Percentiles rank a stretch among this genome's conserved stretches.
phyloP scores from a whole-genome alignment of 2,329 filamentous ascomycete species.

The Amauroascus verrucosus region DNA sequence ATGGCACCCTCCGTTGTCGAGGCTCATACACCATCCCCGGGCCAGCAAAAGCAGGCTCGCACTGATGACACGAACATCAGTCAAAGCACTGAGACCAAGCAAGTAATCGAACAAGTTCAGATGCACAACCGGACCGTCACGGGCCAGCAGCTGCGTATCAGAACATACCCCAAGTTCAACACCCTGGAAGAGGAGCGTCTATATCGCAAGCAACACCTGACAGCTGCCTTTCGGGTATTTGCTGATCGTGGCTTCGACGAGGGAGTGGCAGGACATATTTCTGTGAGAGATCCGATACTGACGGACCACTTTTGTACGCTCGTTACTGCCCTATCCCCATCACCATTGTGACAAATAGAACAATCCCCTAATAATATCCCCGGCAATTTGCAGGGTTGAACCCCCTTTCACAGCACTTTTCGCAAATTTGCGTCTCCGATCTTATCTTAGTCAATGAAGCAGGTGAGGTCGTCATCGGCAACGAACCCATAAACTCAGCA shows the following conservation, averaged over 20 bases:
- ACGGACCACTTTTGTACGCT: not conserved
- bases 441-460: constrained; percentile 37
- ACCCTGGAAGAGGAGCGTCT: not conserved
- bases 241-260: constrained; percentile 19
- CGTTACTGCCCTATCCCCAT: no score
- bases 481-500: constrained; percentile 35
- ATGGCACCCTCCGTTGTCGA: not conserved
- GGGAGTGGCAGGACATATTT: constrained; percentile 16
- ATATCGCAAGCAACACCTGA: constrained; percentile 10
- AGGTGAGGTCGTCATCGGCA: constrained; percentile 36
- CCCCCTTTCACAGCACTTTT: constrained; percentile 36
- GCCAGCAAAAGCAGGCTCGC: not conserved
- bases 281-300: not conserved
- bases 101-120: not conserved
- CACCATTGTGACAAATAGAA: not conserved
- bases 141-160: not conserved
- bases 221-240: constrained; percentile 20
- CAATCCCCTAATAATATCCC: constrained; percentile 17
- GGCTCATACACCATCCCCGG: not conserved
- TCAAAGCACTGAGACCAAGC: not conserved
- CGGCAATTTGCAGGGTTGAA: constrained; percentile 28
- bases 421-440: constrained; percentile 36
- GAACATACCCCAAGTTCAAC: not conserved
- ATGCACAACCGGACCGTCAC: not conserved
- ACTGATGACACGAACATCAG: not conserved